Conservation (phyloP, 2,329 filamentous ascomycete species). For the Scedosporium minutisporum region DNA sequence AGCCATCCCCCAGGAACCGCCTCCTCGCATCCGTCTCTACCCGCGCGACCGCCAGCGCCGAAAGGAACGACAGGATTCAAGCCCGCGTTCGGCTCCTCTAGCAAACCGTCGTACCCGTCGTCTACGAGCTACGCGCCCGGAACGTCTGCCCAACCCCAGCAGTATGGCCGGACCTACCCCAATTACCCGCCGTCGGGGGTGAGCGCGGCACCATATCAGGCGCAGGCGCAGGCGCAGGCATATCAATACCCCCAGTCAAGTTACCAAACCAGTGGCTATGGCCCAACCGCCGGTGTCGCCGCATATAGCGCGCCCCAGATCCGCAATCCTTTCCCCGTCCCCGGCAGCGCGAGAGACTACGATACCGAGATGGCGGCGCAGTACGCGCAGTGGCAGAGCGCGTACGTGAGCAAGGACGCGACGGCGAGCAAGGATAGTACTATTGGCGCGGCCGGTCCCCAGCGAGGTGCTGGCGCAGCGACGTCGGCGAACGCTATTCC, state of each 20-base stretch:
- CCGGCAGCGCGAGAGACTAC: constrained; percentile 39
- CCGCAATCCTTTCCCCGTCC: constrained; percentile 69
- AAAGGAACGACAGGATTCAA: constrained; percentile 31
- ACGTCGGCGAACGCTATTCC: constrained; percentile 17
- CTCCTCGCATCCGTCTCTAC: constrained; percentile 53
- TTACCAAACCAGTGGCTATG: constrained; percentile 23
- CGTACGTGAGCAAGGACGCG: constrained; percentile 61
- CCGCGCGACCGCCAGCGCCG: constrained; percentile 64
- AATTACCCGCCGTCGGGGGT: constrained; percentile 22
- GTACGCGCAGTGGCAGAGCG: constrained; percentile 91
- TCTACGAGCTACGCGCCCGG: constrained; percentile 16
- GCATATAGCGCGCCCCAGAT: constrained; percentile 48
- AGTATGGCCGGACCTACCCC: constrained; percentile 34
- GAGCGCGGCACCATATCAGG: constrained; percentile 12
- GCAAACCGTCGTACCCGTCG: constrained; percentile 1
- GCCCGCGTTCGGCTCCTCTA: constrained; percentile 37
- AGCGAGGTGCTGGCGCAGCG: constrained; percentile 19
- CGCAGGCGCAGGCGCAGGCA: constrained; percentile 12
- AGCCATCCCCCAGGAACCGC: constrained; percentile 23
- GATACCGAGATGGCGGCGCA: constrained; percentile 82
- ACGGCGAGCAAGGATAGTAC: constrained; percentile 14
- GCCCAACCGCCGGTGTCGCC: constrained; percentile 15
- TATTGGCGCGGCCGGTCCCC: constrained; percentile 12
- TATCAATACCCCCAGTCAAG: constrained; percentile 21
- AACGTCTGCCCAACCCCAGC: constrained; percentile 20